Evolutionary conservation across 2,329 filamentous ascomycete species (phyloP), one percentile per base, ranked within the genome.

Genomic region (Diaporthe sp.): DNA sequence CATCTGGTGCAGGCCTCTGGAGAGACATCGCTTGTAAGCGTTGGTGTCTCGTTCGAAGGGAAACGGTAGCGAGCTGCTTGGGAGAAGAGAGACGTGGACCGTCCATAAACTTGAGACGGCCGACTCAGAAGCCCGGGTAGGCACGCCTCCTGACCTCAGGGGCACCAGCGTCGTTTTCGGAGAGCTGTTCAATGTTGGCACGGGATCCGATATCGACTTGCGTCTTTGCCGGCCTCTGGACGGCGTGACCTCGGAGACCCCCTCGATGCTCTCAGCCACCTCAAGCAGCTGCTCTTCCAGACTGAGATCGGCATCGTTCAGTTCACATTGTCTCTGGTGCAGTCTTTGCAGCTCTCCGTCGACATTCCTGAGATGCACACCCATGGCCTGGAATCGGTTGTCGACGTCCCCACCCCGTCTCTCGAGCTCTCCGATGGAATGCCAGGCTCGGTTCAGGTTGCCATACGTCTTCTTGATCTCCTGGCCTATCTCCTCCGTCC

Each of bases 1-100:
- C 82, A 90, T 88, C 75, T 88, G 88, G 78, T 92, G 90, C 59
- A 92, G 85, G 4, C 90, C 90, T 22, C 90, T 88, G 19, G 90
- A 92, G 6, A 92, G 84, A 59, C 89, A 91, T 58, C 90, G 86
- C 79, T 91, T 91, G 81, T 92, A 92, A 5, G 90, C 89, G 55
- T 86, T 88, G 19, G 90, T 91, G 78, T 91, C 89, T 79, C 90
- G 90, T 81, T 92, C 90, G 79, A 92, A 92, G 0, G 90, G 90
- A 77, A 91, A 91, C 6, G 89, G 88, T 74, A 89, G 87, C 46
- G 86, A 86, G 17, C 84, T 85, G 62, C 86, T 88, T 5, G 90
- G 90, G 51, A 92, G 84, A 17, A 92, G 85, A 3, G 90, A 92
- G 49, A 92, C 85, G 78, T 92, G 90, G 39, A 92, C 88, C 1